Evolutionary conservation across 805 yeast species (phyloP).

Genomic region (Huiozyma naganishii): DNA sequence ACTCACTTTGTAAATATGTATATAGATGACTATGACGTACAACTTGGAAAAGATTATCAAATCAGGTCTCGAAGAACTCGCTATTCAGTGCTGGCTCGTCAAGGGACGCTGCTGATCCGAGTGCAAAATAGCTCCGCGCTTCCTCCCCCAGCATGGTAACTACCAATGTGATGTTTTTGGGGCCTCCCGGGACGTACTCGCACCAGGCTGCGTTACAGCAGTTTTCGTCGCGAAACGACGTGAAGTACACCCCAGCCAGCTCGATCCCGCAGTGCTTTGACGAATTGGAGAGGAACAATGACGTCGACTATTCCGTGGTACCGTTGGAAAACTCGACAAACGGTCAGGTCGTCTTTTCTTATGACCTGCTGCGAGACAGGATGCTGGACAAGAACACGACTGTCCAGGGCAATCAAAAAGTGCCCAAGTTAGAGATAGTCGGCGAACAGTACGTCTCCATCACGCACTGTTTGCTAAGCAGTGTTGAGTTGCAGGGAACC

Average conservation of each 20-base stretch:
- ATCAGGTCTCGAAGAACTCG: not conserved
- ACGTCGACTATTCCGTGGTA: slow-evolving; percentile 61
- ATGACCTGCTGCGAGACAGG: slow-evolving; percentile 70
- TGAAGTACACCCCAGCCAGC: slow-evolving; percentile 18
- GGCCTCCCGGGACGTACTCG: slow-evolving; percentile 89
- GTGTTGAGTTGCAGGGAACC: slow-evolving; percentile 29
- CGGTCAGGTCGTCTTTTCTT: slow-evolving; percentile 82
- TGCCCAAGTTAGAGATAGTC: slow-evolving; percentile 40
- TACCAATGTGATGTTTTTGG: slow-evolving; percentile 60
- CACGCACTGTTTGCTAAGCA: slow-evolving; percentile 54
- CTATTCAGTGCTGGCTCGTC: no score
- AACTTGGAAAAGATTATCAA: not conserved
- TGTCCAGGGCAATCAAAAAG: slow-evolving; percentile 8
- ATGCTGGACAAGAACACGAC: slow-evolving; percentile 10
- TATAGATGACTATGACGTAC: not conserved
- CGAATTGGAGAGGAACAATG: slow-evolving; percentile 31
- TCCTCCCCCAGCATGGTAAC: not conserved
- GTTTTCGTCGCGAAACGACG: slow-evolving; percentile 31
- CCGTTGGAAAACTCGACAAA: slow-evolving; percentile 94
- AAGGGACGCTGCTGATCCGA: no score
- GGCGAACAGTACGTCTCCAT: slow-evolving; percentile 78
- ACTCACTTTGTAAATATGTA: not conserved
- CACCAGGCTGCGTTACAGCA: slow-evolving; percentile 67
- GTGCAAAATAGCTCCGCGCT: no score
- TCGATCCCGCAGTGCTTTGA: slow-evolving; percentile 56